A percentile compares a stretch with the other conserved stretches of the same genome.
Evolutionary conservation across 768 basidiomycete species (phyloP).

Genomic region (Suillus spraguei): DNA sequence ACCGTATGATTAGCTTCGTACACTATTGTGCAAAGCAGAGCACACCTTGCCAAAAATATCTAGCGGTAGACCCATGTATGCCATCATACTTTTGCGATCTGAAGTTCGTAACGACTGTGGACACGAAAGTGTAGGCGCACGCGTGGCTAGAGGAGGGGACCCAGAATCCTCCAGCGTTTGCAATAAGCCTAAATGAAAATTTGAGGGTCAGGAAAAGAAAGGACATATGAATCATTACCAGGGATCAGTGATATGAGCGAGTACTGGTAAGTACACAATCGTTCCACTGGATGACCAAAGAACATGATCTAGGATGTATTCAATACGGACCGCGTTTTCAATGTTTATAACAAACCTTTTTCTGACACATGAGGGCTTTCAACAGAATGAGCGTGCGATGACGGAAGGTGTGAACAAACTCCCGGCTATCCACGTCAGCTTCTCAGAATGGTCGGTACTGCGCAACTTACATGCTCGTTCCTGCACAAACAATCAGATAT

Average conservation of each 20-base stretch:
- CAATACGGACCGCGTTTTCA: constrained; percentile 11
- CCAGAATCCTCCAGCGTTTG: constrained; percentile 92
- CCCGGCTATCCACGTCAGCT: constrained; percentile 49
- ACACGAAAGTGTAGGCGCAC: constrained; percentile 62
- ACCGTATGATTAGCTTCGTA: constrained; percentile 10
- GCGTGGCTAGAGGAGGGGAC: constrained; percentile 71
- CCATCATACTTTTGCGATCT: constrained; percentile 87
- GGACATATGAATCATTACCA: constrained; percentile 45
- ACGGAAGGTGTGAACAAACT: constrained; percentile 91
- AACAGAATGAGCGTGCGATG: constrained; percentile 92
- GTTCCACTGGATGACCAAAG: constrained; percentile 94
- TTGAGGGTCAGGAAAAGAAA: neutral
- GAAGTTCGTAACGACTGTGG: constrained; percentile 86
- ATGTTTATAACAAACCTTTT: constrained; percentile 58
- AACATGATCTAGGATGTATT: constrained; percentile 78
- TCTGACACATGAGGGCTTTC: constrained; percentile 93
- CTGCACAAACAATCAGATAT: constrained; percentile 35
- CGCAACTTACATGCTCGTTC: constrained; percentile 64
- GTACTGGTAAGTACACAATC: constrained; percentile 96
- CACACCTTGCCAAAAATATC: constrained; percentile 89
- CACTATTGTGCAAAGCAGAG: neutral
- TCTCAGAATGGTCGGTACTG: constrained; percentile 29
- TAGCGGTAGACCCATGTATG: constrained; percentile 91
- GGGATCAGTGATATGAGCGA: constrained; percentile 93
- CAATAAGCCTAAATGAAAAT: constrained; percentile 63